These are phyloP conservation scores for Pseudevernia furfuracea DNA, from an alignment of 495 filamentous ascomycete genomes.

Conservation along the genomic window DNA sequence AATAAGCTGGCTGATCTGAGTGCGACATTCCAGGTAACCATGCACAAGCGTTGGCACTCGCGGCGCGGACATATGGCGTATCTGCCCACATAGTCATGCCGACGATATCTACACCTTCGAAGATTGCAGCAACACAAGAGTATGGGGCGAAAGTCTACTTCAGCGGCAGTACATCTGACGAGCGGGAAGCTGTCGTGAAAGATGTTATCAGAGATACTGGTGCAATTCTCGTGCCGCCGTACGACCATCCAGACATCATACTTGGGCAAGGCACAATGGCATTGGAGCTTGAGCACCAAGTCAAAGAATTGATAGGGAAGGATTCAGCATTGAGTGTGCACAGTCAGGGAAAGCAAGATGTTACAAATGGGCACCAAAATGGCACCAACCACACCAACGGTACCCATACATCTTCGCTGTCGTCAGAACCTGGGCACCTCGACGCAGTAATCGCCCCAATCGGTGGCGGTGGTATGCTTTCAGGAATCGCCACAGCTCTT, in stretches of 20 bases:
- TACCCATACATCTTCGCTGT: background rate
- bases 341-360: constrained; percentile 14
- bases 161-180: constrained; percentile 68
- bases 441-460: constrained; percentile 80
- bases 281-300: constrained; percentile 73
- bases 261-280: constrained; percentile 85
- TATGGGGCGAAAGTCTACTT: constrained; percentile 77
- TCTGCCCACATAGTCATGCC: constrained; percentile 90
- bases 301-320: constrained; percentile 40
- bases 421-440: constrained; percentile 30
- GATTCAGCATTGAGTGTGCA: constrained; percentile 24
- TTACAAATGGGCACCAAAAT: background rate
- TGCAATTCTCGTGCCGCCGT: constrained; percentile 76
- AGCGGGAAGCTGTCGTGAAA: constrained; percentile 69
- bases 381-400: background rate
- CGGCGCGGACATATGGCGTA: constrained; percentile 56
- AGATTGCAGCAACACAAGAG: constrained; percentile 70
- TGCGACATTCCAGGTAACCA: constrained; percentile 59
- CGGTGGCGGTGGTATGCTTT: constrained; percentile 83
- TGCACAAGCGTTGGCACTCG: constrained; percentile 87
- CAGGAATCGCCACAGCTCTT: constrained; percentile 71
- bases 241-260: constrained; percentile 85
- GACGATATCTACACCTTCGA: constrained; percentile 66
- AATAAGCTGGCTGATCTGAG: background rate
- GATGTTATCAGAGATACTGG: constrained; percentile 60